A percentile compares a stretch with the other conserved stretches of the same genome.
phyloP scores from a whole-genome alignment of 164 flowering plant genomes.

The Annona squamosa region DNA sequence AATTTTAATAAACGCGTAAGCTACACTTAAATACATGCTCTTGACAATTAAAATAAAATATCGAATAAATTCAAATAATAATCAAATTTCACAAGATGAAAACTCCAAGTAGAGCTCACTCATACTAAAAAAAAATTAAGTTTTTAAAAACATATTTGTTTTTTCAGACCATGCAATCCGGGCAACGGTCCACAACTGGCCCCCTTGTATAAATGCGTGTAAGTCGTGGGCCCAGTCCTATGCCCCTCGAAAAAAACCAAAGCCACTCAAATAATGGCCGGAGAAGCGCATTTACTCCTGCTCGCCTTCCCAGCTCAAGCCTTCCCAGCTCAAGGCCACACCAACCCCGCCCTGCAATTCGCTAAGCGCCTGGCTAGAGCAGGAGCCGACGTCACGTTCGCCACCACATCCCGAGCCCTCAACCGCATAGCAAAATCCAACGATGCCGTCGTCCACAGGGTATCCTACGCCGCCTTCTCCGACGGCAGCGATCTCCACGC shows the following conservation, averaged over 20 bases:
- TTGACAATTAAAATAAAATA: too few species aligned
- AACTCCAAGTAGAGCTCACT: too few species aligned
- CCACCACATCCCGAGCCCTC: conserved; percentile 18
- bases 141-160: too few species aligned
- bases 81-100: too few species aligned
- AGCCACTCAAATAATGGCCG: not conserved
- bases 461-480: conserved; percentile 19
- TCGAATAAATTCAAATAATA: too few species aligned
- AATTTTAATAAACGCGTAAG: too few species aligned
- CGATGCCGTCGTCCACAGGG: not conserved
- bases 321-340: conserved; percentile 34
- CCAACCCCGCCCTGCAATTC: conserved; percentile 37
- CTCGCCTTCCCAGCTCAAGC: conserved; percentile 28
- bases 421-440: conserved; percentile 7
- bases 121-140: too few species aligned
- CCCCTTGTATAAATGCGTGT: too few species aligned
- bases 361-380: conserved; percentile 25
- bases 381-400: conserved; percentile 30
- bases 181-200: too few species aligned
- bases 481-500: conserved; percentile 25
- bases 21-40: too few species aligned
- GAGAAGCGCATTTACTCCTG: conserved; percentile 22
- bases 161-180: too few species aligned
- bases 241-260: not conserved
- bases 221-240: too few species aligned